These are phyloP conservation scores for Earliella scabrosa DNA, from an alignment of 1,284 basidiomycete genomes.

Conservation along the genomic window DNA sequence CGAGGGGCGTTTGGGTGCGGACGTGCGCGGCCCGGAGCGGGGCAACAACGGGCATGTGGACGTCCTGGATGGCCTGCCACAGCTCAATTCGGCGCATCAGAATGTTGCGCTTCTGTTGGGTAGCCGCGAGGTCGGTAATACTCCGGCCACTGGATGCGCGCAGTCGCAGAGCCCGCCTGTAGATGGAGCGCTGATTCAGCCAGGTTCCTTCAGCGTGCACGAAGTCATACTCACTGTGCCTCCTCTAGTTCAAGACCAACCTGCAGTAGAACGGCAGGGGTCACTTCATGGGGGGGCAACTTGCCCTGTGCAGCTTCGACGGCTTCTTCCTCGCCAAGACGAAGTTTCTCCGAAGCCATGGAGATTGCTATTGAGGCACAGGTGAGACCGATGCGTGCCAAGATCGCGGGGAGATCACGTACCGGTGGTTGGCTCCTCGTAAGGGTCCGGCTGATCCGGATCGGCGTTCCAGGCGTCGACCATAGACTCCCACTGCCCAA, in stretches of 20 bases:
- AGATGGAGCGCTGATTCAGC: not conserved
- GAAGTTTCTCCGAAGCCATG: not conserved
- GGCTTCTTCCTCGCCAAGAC: slow-evolving; percentile 15
- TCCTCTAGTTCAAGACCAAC: slow-evolving; percentile 26
- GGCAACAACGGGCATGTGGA: slow-evolving; percentile 9
- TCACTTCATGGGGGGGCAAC: slow-evolving; percentile 4
- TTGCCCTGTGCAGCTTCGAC: not conserved
- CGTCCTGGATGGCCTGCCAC: slow-evolving; percentile 6
- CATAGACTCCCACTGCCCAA: not conserved
- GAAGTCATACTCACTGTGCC: slow-evolving; percentile 17
- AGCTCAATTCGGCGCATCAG: slow-evolving; percentile 5
- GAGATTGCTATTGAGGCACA: too few species aligned
- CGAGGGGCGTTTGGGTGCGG: not conserved
- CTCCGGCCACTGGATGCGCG: not conserved
- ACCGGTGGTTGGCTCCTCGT: not conserved
- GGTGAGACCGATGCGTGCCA: too few species aligned
- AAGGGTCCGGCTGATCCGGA: not conserved
- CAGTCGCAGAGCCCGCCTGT: not conserved
- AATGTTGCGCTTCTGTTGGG: slow-evolving; percentile 5
- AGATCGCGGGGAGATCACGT: not conserved
- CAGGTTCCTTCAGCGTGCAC: not conserved
- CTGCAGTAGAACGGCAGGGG: slow-evolving; percentile 15
- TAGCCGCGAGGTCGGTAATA: not conserved
- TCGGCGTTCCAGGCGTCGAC: not conserved
- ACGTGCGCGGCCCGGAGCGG: slow-evolving; percentile 1